Evolutionary conservation across 139 green algal species (phyloP).

Genomic region (Tetradesmus obliquus): DNA sequence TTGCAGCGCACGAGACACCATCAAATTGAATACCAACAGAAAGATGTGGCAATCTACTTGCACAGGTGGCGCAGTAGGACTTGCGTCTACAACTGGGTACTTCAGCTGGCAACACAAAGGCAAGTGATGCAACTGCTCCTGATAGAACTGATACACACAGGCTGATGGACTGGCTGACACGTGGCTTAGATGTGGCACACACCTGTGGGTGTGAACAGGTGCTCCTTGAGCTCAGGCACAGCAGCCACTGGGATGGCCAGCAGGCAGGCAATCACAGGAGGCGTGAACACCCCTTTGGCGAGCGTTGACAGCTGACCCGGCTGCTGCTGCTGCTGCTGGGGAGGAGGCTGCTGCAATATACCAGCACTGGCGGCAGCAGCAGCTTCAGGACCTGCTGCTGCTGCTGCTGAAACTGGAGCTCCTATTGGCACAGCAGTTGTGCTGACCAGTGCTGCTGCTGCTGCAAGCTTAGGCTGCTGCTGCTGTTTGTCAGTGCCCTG

Average conservation of each 20-base stretch:
- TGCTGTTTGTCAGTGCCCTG: not conserved
- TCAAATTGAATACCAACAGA: not conserved
- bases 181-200: not conserved
- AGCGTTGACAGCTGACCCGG: not conserved
- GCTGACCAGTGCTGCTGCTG: not conserved
- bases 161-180: too few species aligned
- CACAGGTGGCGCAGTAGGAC: not conserved
- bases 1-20: not conserved
- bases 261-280: constrained; percentile 48
- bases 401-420: not conserved
- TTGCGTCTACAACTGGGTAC: not conserved
- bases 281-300: constrained; percentile 34
- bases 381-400: not conserved
- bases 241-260: constrained; percentile 45
- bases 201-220: constrained; percentile 46
- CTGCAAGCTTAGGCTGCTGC: not conserved
- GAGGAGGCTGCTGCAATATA: constrained; percentile 7
- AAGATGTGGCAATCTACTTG: not conserved
- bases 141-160: too few species aligned
- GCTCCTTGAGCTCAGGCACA: constrained; percentile 1
- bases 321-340: constrained; percentile 34
- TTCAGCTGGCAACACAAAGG: too few species aligned
- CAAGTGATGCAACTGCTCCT: too few species aligned
- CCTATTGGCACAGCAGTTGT: not conserved
- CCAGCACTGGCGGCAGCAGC: not conserved